A percentile compares a stretch with the other conserved stretches of the same genome.
Evolutionary conservation across 2,329 filamentous ascomycete genomes (phyloP).

Genomic region (Colletotrichum zoysiae): DNA sequence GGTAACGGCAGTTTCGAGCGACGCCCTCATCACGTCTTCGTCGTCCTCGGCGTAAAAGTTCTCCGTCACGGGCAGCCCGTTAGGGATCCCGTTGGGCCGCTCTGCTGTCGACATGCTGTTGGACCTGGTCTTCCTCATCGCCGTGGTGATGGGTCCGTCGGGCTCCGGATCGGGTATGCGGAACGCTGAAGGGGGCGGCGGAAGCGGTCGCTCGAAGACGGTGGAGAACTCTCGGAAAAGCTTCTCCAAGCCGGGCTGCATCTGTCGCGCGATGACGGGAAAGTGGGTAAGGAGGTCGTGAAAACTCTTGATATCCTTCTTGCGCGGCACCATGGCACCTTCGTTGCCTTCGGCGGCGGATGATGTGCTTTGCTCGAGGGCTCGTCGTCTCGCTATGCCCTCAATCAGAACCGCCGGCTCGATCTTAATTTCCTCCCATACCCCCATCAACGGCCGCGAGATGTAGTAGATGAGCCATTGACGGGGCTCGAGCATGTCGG

Average conservation of each 20-base stretch:
- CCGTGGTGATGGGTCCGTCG: conserved; percentile 67
- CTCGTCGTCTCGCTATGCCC: conserved; percentile 55
- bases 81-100: conserved; percentile 48
- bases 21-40: conserved; percentile 89
- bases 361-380: conserved; percentile 53
- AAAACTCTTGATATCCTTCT: conserved; percentile 93
- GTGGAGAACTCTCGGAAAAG: conserved; percentile 90
- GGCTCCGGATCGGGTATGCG: conserved; percentile 70
- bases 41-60: conserved; percentile 87
- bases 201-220: conserved; percentile 86
- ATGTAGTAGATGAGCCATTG: conserved; percentile 99
- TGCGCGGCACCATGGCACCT: conserved; percentile 67
- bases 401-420: conserved; percentile 71
- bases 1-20: conserved; percentile 91
- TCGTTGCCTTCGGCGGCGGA: conserved; percentile 57
- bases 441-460: conserved; percentile 86
- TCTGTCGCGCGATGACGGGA: conserved; percentile 94
- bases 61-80: conserved; percentile 66
- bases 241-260: conserved; percentile 91
- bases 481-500: conserved; percentile 87
- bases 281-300: conserved; percentile 91
- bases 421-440: conserved; percentile 82
- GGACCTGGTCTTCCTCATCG: conserved; percentile 67
- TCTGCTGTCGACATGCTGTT: conserved; percentile 57
- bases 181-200: conserved; percentile 75